Percentiles rank a stretch among this genome's conserved stretches.
These are phyloP conservation scores for Simplicillium aogashimaense DNA, from an alignment of 2,329 filamentous ascomycete genomes.

Conservation along the genomic window DNA sequence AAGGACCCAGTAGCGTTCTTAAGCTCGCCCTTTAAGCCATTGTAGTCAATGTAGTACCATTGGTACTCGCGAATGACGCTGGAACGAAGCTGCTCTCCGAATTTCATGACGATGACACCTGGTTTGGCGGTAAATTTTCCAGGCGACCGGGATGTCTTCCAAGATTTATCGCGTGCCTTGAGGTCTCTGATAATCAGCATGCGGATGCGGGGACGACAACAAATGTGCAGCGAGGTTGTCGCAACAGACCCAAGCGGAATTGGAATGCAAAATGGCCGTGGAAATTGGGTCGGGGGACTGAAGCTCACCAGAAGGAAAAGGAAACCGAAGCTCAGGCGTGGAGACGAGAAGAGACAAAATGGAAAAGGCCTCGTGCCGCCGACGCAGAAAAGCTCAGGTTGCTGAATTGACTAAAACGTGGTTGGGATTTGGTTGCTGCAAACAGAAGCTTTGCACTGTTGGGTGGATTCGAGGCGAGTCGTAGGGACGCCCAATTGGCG, in stretches of 20 bases:
- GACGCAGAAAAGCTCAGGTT: no score
- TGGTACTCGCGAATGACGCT: conserved; percentile 95
- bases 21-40: conserved; percentile 79
- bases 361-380: no score
- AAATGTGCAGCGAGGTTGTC: conserved; percentile 1
- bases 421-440: no score
- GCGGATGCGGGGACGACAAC: conserved; percentile 11
- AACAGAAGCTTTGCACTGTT: no score
- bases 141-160: conserved; percentile 24
- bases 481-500: conserved; percentile 10
- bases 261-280: no score
- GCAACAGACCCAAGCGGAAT: no score
- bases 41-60: conserved; percentile 98
- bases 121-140: conserved; percentile 28
- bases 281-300: no score
- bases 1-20: conserved; percentile 56
- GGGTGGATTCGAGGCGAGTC: not conserved
- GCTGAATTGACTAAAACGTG: no score
- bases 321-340: no score
- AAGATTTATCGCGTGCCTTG: conserved; percentile 29
- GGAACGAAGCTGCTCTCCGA: conserved; percentile 92
- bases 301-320: no score
- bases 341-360: no score
- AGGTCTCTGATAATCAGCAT: conserved; percentile 47
- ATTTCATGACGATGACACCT: conserved; percentile 60